Percentiles rank a stretch among this genome's conserved stretches.
Conservation (phyloP, 495 filamentous ascomycete species). For the Xanthoparmelia taractica region DNA sequence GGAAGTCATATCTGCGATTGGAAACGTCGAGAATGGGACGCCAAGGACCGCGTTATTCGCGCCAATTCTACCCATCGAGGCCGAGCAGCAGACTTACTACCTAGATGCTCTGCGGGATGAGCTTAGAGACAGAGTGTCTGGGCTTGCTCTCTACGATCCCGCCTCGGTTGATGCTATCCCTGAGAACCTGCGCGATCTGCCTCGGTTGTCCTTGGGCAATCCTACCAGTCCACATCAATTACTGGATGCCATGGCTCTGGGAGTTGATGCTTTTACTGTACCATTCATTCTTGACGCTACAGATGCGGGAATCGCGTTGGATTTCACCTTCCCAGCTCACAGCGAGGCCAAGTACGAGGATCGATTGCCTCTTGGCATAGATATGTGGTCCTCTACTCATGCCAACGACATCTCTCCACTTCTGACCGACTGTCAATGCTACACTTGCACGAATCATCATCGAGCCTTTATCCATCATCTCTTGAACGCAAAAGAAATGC, state of each 20-base stretch:
- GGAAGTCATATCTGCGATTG: constrained; percentile 40
- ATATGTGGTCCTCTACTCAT: constrained; percentile 61
- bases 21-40: constrained; percentile 31
- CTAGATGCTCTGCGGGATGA: constrained; percentile 55
- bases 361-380: constrained; percentile 54
- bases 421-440: constrained; percentile 59
- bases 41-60: constrained; percentile 55
- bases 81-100: constrained; percentile 67
- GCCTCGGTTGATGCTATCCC: constrained; percentile 60
- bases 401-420: constrained; percentile 54
- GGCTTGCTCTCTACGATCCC: constrained; percentile 74
- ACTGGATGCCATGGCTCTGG: constrained; percentile 62
- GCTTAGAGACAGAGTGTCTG: constrained; percentile 50
- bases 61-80: constrained; percentile 63
- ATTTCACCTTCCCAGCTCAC: constrained; percentile 65
- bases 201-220: constrained; percentile 63
- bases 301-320: constrained; percentile 78
- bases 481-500: constrained; percentile 84
- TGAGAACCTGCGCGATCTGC: constrained; percentile 48
- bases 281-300: constrained; percentile 66
- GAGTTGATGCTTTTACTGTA: constrained; percentile 71
- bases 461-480: constrained; percentile 82
- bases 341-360: constrained; percentile 10
- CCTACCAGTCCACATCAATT: constrained; percentile 64
- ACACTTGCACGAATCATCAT: constrained; percentile 78